A percentile compares a stretch with the other conserved stretches of the same genome.
phyloP scores from a whole-genome alignment of 495 filamentous ascomycete genomes.

The Aspergillus cristatus region DNA sequence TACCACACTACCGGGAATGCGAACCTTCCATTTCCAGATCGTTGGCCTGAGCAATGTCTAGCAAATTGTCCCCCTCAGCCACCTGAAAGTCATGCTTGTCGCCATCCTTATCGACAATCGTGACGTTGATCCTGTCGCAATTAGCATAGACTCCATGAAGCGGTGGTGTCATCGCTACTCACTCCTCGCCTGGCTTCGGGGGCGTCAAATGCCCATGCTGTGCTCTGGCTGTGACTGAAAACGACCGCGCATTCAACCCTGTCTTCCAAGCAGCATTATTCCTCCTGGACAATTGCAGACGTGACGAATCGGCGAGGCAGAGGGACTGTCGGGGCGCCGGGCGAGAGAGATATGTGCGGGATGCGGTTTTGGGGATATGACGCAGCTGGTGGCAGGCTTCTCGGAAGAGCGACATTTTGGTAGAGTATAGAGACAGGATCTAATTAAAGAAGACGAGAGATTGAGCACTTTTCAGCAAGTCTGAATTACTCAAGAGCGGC shows the following conservation, averaged over 20 bases:
- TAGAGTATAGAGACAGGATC: neutral
- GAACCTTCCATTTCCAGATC: constrained; percentile 95
- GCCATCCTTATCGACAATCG: constrained; percentile 93
- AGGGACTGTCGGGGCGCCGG: constrained; percentile 15
- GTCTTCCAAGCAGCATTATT: constrained; percentile 11
- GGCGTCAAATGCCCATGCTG: constrained; percentile 72
- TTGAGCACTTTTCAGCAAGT: no score
- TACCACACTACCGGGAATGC: neutral
- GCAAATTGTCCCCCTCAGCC: constrained; percentile 75
- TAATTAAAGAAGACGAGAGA: neutral
- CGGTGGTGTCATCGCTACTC: constrained; percentile 25
- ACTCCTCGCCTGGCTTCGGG: constrained; percentile 94
- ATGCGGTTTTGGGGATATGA: constrained; percentile 18
- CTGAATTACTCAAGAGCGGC: no score
- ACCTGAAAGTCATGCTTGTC: constrained; percentile 67
- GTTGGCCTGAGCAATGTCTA: constrained; percentile 90
- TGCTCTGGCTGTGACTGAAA: constrained; percentile 53
- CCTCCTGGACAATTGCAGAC: neutral
- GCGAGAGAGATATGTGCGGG: constrained; percentile 21
- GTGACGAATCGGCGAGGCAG: constrained; percentile 9
- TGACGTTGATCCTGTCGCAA: constrained; percentile 63
- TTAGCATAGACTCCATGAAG: neutral
- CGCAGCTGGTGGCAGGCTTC: constrained; percentile 30
- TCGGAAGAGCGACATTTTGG: constrained; percentile 30
- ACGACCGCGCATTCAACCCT: constrained; percentile 37